These are phyloP conservation scores for Sclerotinia sclerotiorum DNA, from an alignment of 2,329 filamentous ascomycete genomes.

Conservation along the genomic window DNA sequence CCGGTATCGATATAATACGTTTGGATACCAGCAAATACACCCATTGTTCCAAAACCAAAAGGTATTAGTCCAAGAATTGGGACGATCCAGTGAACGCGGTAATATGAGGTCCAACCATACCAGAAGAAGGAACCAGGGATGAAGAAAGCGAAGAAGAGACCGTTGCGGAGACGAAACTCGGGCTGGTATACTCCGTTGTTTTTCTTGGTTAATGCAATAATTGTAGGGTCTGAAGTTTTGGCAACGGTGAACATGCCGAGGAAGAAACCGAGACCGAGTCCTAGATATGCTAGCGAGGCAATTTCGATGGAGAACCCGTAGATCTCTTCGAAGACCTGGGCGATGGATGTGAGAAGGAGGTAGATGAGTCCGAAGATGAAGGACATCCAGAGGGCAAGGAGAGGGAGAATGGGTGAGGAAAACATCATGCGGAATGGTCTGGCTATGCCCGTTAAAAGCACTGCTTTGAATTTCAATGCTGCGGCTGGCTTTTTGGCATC, in stretches of 20 bases:
- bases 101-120: slow-evolving; percentile 49
- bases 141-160: slow-evolving; percentile 46
- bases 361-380: slow-evolving; percentile 37
- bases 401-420: slow-evolving; percentile 45
- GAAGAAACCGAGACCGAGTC: slow-evolving; percentile 47
- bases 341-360: slow-evolving; percentile 33
- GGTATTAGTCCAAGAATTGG: slow-evolving; percentile 43
- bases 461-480: slow-evolving; percentile 35
- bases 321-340: slow-evolving; percentile 29
- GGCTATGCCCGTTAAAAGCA: slow-evolving; percentile 35
- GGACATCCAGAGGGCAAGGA: slow-evolving; percentile 28
- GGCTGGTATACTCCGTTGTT: slow-evolving; percentile 41
- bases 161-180: slow-evolving; percentile 43
- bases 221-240: slow-evolving; percentile 46
- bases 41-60: slow-evolving; percentile 47
- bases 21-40: slow-evolving; percentile 44
- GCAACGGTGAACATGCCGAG: slow-evolving; percentile 46
- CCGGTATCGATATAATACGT: slow-evolving; percentile 50
- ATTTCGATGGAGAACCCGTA: slow-evolving; percentile 47
- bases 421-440: slow-evolving; percentile 48
- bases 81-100: slow-evolving; percentile 46
- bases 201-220: slow-evolving; percentile 48
- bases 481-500: slow-evolving; percentile 30
- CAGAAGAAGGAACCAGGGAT: slow-evolving; percentile 48
- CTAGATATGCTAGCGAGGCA: slow-evolving; percentile 49